Evolutionary conservation across 768 basidiomycete species (phyloP).

Genomic region (Tulasnella sp.): DNA sequence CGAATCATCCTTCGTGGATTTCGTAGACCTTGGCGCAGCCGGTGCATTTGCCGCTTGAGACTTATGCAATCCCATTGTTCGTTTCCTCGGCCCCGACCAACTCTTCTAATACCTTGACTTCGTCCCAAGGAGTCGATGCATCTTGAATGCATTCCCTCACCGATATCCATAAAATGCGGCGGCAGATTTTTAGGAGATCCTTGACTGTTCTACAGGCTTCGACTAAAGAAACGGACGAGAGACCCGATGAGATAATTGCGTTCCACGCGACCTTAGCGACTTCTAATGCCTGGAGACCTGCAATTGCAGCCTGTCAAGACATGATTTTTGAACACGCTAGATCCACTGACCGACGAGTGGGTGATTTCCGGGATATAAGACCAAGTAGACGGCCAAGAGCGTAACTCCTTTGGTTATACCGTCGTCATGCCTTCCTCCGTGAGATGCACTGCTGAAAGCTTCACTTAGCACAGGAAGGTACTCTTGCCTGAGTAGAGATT

Average conservation of each 20-base stretch:
- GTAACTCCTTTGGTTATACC: slow-evolving; percentile 47
- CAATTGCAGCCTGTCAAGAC: background rate
- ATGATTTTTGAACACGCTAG: background rate
- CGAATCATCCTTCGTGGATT: too few species aligned
- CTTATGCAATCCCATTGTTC: too few species aligned
- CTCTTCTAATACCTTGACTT: too few species aligned
- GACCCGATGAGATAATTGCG: background rate
- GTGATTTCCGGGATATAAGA: slow-evolving; percentile 65
- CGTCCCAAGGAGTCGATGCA: too few species aligned
- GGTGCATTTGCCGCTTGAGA: too few species aligned
- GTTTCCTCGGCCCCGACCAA: too few species aligned
- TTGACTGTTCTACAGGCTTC: too few species aligned
- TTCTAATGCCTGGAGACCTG: slow-evolving; percentile 68
- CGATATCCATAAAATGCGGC: too few species aligned
- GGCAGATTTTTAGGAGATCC: too few species aligned
- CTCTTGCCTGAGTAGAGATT: slow-evolving; percentile 38
- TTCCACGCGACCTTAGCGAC: slow-evolving; percentile 74
- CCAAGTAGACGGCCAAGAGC: slow-evolving; percentile 51
- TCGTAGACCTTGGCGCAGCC: too few species aligned
- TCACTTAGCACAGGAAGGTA: slow-evolving; percentile 50
- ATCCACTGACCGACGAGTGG: slow-evolving; percentile 60
- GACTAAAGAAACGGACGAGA: too few species aligned
- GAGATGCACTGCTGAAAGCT: slow-evolving; percentile 55
- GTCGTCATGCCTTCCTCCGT: slow-evolving; percentile 44
- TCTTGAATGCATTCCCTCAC: too few species aligned